Evolutionary conservation across 78 protist species (phyloP).

Genomic region (Creolimax fragrantissima): DNA sequence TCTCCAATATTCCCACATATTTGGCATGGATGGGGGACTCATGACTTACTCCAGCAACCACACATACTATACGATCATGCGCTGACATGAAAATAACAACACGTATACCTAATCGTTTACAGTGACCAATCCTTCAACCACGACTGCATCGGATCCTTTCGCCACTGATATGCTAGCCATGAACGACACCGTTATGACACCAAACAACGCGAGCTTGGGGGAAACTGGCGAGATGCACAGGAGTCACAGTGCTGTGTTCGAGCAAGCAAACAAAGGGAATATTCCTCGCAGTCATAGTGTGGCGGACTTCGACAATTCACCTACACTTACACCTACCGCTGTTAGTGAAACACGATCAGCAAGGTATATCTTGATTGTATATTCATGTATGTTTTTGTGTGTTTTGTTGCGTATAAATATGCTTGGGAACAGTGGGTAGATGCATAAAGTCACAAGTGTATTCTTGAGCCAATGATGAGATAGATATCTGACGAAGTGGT

Average conservation of each 20-base stretch:
- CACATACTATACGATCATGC: too few species aligned
- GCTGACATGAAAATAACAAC: too few species aligned
- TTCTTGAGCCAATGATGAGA: too few species aligned
- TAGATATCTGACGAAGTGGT: too few species aligned
- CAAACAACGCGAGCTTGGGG: neutral
- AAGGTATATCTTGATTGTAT: neutral
- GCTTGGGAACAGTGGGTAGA: too few species aligned
- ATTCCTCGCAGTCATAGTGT: neutral
- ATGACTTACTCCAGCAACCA: too few species aligned
- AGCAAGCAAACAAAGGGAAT: neutral
- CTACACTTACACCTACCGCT: neutral
- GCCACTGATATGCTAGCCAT: neutral
- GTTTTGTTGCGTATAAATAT: neutral
- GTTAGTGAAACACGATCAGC: neutral
- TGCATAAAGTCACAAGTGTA: too few species aligned
- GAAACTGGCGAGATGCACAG: too few species aligned
- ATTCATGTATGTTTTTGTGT: neutral
- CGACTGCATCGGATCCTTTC: neutral
- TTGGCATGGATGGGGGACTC: too few species aligned
- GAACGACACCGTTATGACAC: neutral
- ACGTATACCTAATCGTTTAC: too few species aligned
- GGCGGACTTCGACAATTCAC: neutral
- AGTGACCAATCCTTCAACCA: too few species aligned
- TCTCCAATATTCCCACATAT: too few species aligned
- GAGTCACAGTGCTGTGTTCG: neutral